These are phyloP conservation scores for Tephrocybe rancida DNA, from an alignment of 768 basidiomycete genomes.

Conservation along the genomic window DNA sequence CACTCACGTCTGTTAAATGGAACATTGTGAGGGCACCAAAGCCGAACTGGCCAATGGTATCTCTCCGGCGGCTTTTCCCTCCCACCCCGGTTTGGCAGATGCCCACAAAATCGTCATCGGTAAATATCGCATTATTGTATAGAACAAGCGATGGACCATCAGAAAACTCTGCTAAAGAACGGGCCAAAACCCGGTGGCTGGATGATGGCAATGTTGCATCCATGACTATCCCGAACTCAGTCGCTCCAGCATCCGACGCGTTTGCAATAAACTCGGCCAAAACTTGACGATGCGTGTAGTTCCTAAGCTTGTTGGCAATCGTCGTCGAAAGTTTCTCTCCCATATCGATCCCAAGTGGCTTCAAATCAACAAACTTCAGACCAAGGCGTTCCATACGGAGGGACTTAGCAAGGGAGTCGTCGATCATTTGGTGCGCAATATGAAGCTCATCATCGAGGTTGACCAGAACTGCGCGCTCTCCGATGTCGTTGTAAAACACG, in stretches of 20 bases:
- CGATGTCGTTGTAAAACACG: slow-evolving; percentile 46
- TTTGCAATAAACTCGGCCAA: slow-evolving; percentile 56
- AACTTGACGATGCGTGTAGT: slow-evolving; percentile 45
- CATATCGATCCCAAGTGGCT: slow-evolving; percentile 36
- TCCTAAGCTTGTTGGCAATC: slow-evolving; percentile 41
- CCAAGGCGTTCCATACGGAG: slow-evolving; percentile 37
- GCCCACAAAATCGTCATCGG: slow-evolving; percentile 44
- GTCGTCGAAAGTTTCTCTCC: slow-evolving; percentile 43
- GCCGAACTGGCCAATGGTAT: slow-evolving; percentile 55
- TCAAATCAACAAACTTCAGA: slow-evolving; percentile 29
- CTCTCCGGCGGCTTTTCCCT: slow-evolving; percentile 36
- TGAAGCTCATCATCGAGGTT: slow-evolving; percentile 10
- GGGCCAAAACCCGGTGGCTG: slow-evolving; percentile 28
- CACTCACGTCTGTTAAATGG: slow-evolving; percentile 49
- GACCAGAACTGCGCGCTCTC: slow-evolving; percentile 28
- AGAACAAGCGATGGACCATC: slow-evolving; percentile 41
- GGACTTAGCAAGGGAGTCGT: slow-evolving; percentile 28
- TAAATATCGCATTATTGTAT: slow-evolving; percentile 45
- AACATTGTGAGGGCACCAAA: slow-evolving; percentile 55
- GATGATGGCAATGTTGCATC: slow-evolving; percentile 27
- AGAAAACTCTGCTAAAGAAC: slow-evolving; percentile 36
- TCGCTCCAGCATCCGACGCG: slow-evolving; percentile 51
- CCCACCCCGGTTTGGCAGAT: slow-evolving; percentile 47
- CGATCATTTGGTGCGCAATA: slow-evolving; percentile 34
- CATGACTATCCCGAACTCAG: slow-evolving; percentile 40